Percentiles rank a stretch among this genome's conserved stretches.
phyloP scores from a whole-genome alignment of 73 alveolate species.

The Diophrys sp. region DNA sequence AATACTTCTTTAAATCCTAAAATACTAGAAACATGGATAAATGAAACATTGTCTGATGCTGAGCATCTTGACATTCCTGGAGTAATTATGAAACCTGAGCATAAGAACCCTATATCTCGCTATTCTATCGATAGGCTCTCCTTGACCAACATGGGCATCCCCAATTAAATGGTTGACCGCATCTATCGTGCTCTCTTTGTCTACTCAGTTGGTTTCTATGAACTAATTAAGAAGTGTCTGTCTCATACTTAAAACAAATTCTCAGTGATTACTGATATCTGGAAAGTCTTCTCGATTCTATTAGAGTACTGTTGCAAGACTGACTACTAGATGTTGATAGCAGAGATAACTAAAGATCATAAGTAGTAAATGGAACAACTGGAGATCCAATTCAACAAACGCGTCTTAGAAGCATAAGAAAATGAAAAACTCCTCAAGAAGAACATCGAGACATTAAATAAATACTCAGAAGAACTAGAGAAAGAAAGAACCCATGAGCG shows the following conservation, averaged over 20 bases:
- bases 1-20: conserved; percentile 13
- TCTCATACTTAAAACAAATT: conserved; percentile 54
- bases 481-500: conserved; percentile 47
- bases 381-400: conserved; percentile 35
- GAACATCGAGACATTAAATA: conserved; percentile 35
- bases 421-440: conserved; percentile 38
- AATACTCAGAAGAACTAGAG: conserved; percentile 43
- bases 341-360: conserved; percentile 49
- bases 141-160: conserved; percentile 49
- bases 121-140: conserved; percentile 61
- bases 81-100: conserved; percentile 58
- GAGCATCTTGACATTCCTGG: conserved; percentile 60
- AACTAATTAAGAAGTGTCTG: conserved; percentile 50
- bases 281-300: conserved; percentile 69
- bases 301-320: conserved; percentile 68
- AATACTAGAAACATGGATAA: conserved; percentile 55
- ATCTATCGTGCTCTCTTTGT: conserved; percentile 61
- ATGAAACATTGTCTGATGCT: conserved; percentile 54
- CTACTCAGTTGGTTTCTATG: conserved; percentile 63
- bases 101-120: conserved; percentile 51
- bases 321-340: conserved; percentile 59
- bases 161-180: conserved; percentile 47
- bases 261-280: conserved; percentile 44
- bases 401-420: conserved; percentile 36
- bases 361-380: conserved; percentile 43